These are phyloP conservation scores for Gymnopilus junonius DNA, from an alignment of 768 basidiomycete genomes.

Conservation along the genomic window DNA sequence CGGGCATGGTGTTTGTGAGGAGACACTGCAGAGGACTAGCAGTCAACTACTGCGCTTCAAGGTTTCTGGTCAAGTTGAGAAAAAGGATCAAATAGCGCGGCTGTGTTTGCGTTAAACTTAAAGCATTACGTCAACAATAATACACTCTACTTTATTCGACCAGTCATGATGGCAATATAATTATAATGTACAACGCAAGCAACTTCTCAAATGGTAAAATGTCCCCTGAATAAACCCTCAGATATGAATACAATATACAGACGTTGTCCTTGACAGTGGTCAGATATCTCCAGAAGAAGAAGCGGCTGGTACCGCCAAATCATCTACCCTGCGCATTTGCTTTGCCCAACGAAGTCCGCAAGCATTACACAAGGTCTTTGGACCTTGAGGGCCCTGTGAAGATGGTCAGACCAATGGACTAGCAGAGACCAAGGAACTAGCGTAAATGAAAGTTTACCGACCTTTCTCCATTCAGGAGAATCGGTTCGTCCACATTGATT, in stretches of 20 bases:
- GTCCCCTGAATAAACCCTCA: not conserved
- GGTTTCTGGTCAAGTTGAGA: constrained; percentile 6
- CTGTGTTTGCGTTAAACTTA: not conserved
- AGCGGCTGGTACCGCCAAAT: constrained; percentile 19
- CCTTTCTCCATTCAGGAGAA: constrained; percentile 98
- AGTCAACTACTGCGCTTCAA: constrained; percentile 76
- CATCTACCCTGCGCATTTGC: constrained; percentile 46
- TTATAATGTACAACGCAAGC: too few relatives aligned
- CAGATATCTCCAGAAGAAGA: not conserved
- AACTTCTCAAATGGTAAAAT: not conserved
- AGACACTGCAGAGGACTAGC: constrained; percentile 69
- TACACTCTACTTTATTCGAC: too few relatives aligned
- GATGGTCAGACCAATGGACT: not conserved
- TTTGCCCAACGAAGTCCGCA: constrained; percentile 96
- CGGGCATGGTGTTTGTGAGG: constrained; percentile 53
- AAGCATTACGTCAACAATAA: not conserved
- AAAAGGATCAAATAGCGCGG: not conserved
- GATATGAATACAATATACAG: not conserved
- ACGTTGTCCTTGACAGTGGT: not conserved
- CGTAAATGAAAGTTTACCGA: constrained; percentile 15
- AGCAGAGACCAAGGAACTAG: not conserved
- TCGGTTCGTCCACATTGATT: constrained; percentile 93
- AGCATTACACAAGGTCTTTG: constrained; percentile 98
- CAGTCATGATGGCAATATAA: too few relatives aligned
- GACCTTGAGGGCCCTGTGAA: constrained; percentile 83